Evolutionary conservation across 2,329 filamentous ascomycete species (phyloP).

Genomic region (Fusarium newnesense): DNA sequence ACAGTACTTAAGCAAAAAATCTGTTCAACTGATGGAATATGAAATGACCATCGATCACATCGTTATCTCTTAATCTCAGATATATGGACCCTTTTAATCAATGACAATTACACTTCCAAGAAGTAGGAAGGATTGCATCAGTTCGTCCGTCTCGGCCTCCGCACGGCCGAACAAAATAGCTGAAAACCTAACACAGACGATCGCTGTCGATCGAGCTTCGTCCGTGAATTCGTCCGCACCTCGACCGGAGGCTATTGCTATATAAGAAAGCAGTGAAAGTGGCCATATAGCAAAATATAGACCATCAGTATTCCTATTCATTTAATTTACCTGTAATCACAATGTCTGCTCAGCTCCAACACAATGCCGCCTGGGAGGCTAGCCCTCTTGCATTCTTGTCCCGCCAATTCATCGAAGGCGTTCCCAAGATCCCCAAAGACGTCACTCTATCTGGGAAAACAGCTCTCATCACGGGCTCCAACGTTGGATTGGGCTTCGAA

Average conservation of each 20-base stretch:
- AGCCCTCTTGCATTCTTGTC: conserved; percentile 38
- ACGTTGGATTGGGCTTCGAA: conserved; percentile 61
- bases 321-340: background rate
- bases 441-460: conserved; percentile 50
- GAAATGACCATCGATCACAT: rapidly evolving
- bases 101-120: background rate
- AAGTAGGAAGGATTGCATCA: background rate
- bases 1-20: background rate
- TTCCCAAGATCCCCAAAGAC: conserved; percentile 37
- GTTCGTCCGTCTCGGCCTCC: conserved; percentile 39
- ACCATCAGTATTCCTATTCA: background rate
- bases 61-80: background rate
- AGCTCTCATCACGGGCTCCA: conserved; percentile 62
- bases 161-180: conserved; percentile 9
- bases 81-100: background rate
- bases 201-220: background rate
- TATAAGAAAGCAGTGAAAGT: conserved; percentile 13
- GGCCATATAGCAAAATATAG: background rate
- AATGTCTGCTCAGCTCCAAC: conserved; percentile 38
- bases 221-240: conserved; percentile 19
- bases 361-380: conserved; percentile 37
- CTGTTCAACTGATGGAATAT: no score
- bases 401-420: conserved; percentile 39
- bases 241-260: conserved; percentile 19
- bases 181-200: background rate